Percentiles rank a stretch among this genome's conserved stretches.
Conservation (phyloP, 2,329 filamentous ascomycete genomes). For the Epichloe glyceriae region DNA sequence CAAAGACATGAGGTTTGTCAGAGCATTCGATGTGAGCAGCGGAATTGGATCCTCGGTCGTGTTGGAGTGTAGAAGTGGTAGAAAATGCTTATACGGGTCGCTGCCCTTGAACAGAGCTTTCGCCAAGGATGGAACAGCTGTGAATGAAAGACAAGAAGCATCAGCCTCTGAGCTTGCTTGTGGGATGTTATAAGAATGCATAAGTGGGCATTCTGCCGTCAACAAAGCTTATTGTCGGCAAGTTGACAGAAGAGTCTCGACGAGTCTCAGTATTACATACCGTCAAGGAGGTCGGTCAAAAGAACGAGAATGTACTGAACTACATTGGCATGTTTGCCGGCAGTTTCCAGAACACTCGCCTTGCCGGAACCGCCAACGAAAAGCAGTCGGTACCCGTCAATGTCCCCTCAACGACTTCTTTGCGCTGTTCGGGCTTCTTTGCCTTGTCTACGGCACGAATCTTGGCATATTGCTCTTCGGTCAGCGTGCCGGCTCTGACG, state of each 20-base stretch:
- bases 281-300: constrained; percentile 73
- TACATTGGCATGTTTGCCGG: constrained; percentile 76
- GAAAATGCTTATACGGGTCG: constrained; percentile 69
- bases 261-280: constrained; percentile 34
- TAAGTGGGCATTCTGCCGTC: neutral
- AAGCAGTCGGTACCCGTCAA: constrained; percentile 66
- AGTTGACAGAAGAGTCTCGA: neutral
- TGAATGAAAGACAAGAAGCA: neutral
- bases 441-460: constrained; percentile 96
- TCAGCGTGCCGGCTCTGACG: constrained; percentile 84
- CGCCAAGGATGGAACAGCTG: constrained; percentile 69
- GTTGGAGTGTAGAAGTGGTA: constrained; percentile 76
- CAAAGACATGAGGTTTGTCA: constrained; percentile 63
- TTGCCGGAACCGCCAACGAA: constrained; percentile 65
- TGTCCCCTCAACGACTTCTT: constrained; percentile 68
- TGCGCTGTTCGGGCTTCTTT: constrained; percentile 70
- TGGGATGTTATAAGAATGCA: neutral
- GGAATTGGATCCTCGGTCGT: constrained; percentile 67
- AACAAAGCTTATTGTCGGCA: neutral
- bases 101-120: constrained; percentile 62
- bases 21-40: constrained; percentile 75
- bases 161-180: neutral
- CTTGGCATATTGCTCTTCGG: constrained; percentile 84
- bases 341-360: constrained; percentile 65
- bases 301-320: constrained; percentile 91